phyloP scores from a whole-genome alignment of 345 rosid species.

The Atalantia buxifolia region DNA sequence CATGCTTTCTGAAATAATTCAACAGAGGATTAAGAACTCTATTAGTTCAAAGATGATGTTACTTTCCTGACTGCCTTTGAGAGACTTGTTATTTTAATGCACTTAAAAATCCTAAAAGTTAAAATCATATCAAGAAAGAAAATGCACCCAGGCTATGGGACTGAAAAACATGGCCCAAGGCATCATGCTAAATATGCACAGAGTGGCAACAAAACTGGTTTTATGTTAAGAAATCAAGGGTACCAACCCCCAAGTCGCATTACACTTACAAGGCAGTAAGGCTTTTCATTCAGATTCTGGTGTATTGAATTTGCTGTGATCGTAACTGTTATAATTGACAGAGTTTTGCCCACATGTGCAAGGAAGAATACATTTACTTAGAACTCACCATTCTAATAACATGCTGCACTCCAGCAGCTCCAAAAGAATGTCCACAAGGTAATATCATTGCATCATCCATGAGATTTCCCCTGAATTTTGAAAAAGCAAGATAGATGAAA shows the following conservation, averaged over 20 bases:
- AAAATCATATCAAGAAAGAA: not conserved
- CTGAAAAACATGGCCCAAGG: not conserved
- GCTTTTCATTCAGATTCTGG: not conserved
- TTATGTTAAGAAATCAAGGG: not conserved
- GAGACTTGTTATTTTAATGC: not conserved
- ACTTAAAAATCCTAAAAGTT: not conserved
- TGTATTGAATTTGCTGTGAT: not conserved
- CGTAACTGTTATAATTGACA: not conserved
- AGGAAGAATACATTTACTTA: slow-evolving; percentile 4
- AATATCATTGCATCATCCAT: slow-evolving; percentile 89
- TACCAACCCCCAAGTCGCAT: not conserved
- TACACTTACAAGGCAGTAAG: not conserved
- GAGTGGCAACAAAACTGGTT: not conserved
- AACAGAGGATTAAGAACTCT: slow-evolving; percentile 16
- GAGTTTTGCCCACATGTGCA: not conserved
- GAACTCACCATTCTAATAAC: slow-evolving; percentile 54
- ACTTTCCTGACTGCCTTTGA: too few relatives aligned
- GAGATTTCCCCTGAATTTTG: slow-evolving; percentile 57
- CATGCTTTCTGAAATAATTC: slow-evolving; percentile 66
- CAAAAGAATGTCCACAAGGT: slow-evolving; percentile 97
- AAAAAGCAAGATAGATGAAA: slow-evolving; percentile 15
- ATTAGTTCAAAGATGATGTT: not conserved
- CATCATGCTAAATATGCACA: not conserved
- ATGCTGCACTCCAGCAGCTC: slow-evolving; percentile 60
- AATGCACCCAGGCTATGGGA: not conserved